Base-by-base conservation (phyloP, 306 rosid species). In the Macrotyloma uniflorum region DNA sequence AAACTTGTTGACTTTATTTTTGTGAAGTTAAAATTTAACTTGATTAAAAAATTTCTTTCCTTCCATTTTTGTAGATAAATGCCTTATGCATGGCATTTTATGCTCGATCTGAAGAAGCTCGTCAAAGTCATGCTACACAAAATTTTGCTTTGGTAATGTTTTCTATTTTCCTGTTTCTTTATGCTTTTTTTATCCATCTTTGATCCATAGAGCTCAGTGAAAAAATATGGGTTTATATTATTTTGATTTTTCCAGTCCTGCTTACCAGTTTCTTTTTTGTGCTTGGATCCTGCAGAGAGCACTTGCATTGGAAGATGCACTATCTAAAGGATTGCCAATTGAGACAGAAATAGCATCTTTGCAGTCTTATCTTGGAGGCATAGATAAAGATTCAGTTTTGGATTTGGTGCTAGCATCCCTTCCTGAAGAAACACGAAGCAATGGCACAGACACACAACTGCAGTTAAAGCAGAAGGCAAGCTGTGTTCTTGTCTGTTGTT, bases 31-130 rank as follows among this genome's bases (percentile, higher is more conserved):
- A 55, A 76, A 73, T 49, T 61, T 89, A 78, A 81, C 58, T 66
- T 68, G 53, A 8, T 86, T 70, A 22, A 20, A 77, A 70, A 16
- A 19, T 49, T 75, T 66, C 8, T 23, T 58, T 59, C 49, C 76
- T 72, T 57, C 72, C 45, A 82, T 79, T 87, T 86, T 80, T 86
- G 65, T 85, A 96, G 98, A 96, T 96, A 73, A 90, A 93, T 87
- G 97, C 97, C 77, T 87, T 96, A 85, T 84, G 96, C 87, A 92
- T 85, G 91, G 97, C 97, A 74, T 93, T 96, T 81, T 93, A 93
- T 90, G 98, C 98, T 74, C 89, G 96, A 69, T 91, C 98, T 49
- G 96, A 91, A 82, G 99, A 96, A 89, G 94, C 97, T 80, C 97
- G 94, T 43, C 91, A 86, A 51, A 91, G 87, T 87, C 90, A 93